Evolutionary conservation across 805 yeast species (phyloP).

Genomic region (Lipomyces lipofer): DNA sequence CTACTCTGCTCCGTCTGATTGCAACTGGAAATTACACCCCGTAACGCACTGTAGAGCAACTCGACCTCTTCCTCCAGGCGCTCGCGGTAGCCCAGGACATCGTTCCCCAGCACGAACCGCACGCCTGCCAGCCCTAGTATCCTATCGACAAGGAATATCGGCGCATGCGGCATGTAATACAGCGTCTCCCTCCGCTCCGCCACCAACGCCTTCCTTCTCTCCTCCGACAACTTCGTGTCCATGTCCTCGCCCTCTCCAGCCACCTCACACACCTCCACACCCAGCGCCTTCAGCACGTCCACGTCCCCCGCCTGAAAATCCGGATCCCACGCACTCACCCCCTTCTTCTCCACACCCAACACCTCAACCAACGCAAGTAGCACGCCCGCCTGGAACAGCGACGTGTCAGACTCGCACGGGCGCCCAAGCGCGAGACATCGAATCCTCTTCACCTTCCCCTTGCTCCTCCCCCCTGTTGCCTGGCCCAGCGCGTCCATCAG

Average conservation of each 20-base stretch:
- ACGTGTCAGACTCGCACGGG: conserved; percentile 49
- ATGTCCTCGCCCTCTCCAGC: conserved; percentile 8
- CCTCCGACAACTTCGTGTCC: not conserved
- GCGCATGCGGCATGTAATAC: conserved; percentile 76
- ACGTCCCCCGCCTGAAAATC: conserved; percentile 53
- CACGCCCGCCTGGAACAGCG: conserved; percentile 67
- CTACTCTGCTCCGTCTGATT: not conserved
- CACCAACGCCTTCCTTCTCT: no score
- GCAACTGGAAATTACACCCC: conserved; percentile 3
- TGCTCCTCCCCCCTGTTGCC: not conserved
- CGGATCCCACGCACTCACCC: conserved; percentile 65
- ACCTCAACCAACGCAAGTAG: conserved; percentile 46
- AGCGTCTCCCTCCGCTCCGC: conserved; percentile 38
- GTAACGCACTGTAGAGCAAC: conserved; percentile 4
- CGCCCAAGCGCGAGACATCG: conserved; percentile 75
- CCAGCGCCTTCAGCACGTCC: conserved; percentile 37
- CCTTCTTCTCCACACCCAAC: conserved; percentile 23
- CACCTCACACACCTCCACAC: conserved; percentile 32
- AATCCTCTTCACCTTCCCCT: conserved; percentile 37
- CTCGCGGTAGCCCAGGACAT: conserved; percentile 21
- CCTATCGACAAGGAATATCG: conserved; percentile 43
- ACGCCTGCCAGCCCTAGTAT: conserved; percentile 27
- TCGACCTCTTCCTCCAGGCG: conserved; percentile 18
- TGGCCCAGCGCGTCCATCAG: not conserved
- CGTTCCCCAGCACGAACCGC: conserved; percentile 25